phyloP scores from a whole-genome alignment of 768 basidiomycete species.

The Psilocybe cyanescens region DNA sequence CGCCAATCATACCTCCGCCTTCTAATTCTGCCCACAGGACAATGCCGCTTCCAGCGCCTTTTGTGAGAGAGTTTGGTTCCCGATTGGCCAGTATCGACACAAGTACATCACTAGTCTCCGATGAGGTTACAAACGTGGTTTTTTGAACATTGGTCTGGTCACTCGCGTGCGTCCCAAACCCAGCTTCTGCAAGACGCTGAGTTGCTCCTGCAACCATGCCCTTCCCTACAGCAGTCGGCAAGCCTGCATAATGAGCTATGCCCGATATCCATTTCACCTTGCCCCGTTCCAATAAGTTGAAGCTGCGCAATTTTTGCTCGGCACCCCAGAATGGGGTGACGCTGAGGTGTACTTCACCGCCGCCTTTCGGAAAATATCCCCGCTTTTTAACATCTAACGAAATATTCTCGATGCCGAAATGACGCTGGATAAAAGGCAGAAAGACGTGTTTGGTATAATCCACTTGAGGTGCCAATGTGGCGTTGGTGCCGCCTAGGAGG shows the following conservation, averaged over 20 bases:
- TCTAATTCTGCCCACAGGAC: constrained; percentile 77
- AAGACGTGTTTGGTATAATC: constrained; percentile 72
- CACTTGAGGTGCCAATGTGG: constrained; percentile 70
- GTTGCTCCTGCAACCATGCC: constrained; percentile 61
- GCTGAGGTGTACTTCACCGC: constrained; percentile 58
- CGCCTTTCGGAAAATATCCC: constrained; percentile 78
- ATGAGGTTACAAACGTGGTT: neutral
- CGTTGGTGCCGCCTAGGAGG: constrained; percentile 76
- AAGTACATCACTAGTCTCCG: constrained; percentile 22
- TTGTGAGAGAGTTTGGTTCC: constrained; percentile 46
- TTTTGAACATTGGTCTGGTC: neutral
- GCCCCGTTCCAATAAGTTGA: constrained; percentile 63
- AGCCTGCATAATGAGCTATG: constrained; percentile 65
- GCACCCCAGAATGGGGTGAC: constrained; percentile 43
- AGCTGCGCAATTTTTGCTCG: constrained; percentile 38
- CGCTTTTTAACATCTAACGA: constrained; percentile 54
- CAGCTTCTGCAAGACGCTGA: constrained; percentile 42
- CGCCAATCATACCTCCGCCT: constrained; percentile 68
- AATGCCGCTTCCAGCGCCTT: constrained; percentile 74
- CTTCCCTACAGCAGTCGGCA: constrained; percentile 58
- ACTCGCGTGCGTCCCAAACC: constrained; percentile 26
- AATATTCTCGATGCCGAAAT: constrained; percentile 52
- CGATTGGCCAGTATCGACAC: constrained; percentile 44
- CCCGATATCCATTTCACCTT: constrained; percentile 54
- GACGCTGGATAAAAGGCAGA: constrained; percentile 66